These are phyloP conservation scores for Globisporangium splendens DNA, from an alignment of 352 stramenopile genomes.

Conservation along the genomic window DNA sequence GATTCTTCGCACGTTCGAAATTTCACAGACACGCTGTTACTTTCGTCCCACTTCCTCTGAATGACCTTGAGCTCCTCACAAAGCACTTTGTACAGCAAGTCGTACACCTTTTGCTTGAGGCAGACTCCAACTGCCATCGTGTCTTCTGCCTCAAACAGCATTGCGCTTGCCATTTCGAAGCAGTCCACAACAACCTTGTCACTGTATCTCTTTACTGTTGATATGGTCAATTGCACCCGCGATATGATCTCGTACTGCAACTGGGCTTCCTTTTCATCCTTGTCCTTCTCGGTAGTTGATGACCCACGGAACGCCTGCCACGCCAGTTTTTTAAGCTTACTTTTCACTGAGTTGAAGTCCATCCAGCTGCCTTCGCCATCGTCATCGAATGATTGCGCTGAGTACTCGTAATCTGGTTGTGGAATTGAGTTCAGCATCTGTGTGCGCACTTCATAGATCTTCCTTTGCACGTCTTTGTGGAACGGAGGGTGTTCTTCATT, in stretches of 20 bases:
- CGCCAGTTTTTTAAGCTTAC: too few species aligned
- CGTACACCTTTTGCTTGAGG: neutral
- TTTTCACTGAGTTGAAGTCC: too few species aligned
- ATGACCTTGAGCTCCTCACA: neutral
- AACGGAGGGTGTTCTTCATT: neutral
- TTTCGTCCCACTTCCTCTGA: neutral
- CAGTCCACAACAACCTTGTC: neutral
- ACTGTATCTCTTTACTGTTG: neutral
- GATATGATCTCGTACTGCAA: neutral
- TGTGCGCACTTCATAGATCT: neutral
- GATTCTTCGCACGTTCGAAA: neutral
- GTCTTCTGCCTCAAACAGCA: neutral
- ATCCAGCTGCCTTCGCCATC: too few species aligned
- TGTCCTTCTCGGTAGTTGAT: too few species aligned
- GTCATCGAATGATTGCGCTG: too few species aligned
- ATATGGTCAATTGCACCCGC: neutral
- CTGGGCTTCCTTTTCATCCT: neutral
- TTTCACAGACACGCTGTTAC: neutral
- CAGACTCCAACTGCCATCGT: neutral
- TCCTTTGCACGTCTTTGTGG: neutral
- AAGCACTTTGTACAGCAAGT: neutral
- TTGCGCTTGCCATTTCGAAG: neutral
- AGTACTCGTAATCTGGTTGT: too few species aligned
- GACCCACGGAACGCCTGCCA: too few species aligned
- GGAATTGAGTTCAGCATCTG: too few species aligned